phyloP scores from a whole-genome alignment of 306 rosid genomes.

The Spatholobus suberectus region DNA sequence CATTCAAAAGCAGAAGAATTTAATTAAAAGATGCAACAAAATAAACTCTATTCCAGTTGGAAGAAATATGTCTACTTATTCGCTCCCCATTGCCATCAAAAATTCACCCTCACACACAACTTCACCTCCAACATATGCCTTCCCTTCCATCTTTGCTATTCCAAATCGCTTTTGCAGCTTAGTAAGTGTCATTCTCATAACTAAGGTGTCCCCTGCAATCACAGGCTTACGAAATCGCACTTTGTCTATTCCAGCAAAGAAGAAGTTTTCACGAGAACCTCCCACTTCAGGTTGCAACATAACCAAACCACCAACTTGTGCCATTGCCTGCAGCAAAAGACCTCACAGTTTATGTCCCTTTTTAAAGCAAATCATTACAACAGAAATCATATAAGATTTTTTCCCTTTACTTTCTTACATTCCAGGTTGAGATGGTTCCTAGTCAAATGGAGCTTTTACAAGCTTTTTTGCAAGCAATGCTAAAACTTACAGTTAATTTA shows the following conservation, averaged over 20 bases:
- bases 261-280: constrained; percentile 82
- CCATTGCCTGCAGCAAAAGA: constrained; percentile 78
- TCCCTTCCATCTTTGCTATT: constrained; percentile 93
- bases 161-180: constrained; percentile 92
- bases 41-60: constrained; percentile 27
- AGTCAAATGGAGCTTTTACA: neutral
- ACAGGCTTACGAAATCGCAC: constrained; percentile 91
- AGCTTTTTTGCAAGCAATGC: neutral
- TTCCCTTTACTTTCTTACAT: neutral
- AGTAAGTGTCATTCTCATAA: constrained; percentile 87
- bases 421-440: constrained; percentile 12
- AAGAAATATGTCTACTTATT: constrained; percentile 28
- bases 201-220: constrained; percentile 91
- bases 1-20: constrained; percentile 26
- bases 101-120: constrained; percentile 93
- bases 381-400: neutral
- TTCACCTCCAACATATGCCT: constrained; percentile 93
- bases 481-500: neutral
- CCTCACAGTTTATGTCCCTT: constrained; percentile 6
- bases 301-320: constrained; percentile 92
- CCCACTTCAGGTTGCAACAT: constrained; percentile 96
- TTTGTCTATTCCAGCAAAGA: constrained; percentile 95
- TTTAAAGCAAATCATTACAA: neutral
- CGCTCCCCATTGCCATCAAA: constrained; percentile 75
- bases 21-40: constrained; percentile 27